Evolutionary conservation across 2,329 filamentous ascomycete species (phyloP), one percentile per base, ranked within the genome.

Genomic region (Hypoxylon sp.): DNA sequence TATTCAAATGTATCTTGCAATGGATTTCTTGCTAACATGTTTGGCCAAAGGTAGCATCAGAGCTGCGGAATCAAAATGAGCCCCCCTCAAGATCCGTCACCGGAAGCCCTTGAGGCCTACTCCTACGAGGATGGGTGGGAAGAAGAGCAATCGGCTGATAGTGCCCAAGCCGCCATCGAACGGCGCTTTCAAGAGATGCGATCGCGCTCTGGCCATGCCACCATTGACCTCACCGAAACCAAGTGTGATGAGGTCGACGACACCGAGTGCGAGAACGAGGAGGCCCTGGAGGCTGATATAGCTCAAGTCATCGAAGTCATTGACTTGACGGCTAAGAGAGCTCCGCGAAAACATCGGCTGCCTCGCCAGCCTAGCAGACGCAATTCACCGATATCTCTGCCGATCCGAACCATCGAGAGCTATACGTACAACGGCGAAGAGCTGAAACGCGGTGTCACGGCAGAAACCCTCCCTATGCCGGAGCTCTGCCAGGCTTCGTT

Each of bases 231-330:
- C 8, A 58, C 31, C 11, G 17, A 46, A 26, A 23, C 37, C 11
- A 38, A 52, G 11, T 15, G 33, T 17, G 51, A 46, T 7, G 21
- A 60, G 23, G 35, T 41, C 35, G 43, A 53, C 3, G 47, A 55
- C 5, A 43, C 45, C 26, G 56, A 56, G 31, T 15, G 31, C 7
- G 43, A 61, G 15, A 43, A 54, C 13, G 64, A 65, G 27, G 29
- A 31, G 3, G 29, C 20, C 3, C 23, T 62, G 6, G 50, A 49
- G 18, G 43, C 55, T 1, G 64, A 52, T 2, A 55, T 71, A 10
- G 55, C 54, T 18, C 33, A 58, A 3, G 42, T 70, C 5, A 70
- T 70, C 17, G 58, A 67, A 11, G 45, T 72, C 2, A 68, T 72
- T 29, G 69, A 72, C 50, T 41, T 72, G 18, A 70, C 68, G 4